Conservation (phyloP, 2,329 filamentous ascomycete species). For the Aspergillus sp. region DNA sequence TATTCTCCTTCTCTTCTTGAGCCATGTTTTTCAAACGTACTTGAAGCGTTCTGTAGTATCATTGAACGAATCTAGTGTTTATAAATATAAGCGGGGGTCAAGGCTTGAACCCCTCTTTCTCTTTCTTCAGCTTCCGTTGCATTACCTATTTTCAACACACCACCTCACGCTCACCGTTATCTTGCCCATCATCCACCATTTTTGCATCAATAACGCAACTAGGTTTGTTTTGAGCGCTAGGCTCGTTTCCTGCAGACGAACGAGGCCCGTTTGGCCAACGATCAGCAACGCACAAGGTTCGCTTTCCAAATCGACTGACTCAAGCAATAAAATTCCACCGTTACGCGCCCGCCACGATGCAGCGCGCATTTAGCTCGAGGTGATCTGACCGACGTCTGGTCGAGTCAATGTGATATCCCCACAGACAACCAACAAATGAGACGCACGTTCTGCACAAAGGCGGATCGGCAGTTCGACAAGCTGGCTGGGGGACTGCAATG, state of each 20-base stretch:
- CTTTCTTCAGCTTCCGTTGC: not conserved
- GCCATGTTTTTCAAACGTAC: not conserved
- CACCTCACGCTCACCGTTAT: not conserved
- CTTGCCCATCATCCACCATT: not conserved
- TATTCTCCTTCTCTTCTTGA: not conserved
- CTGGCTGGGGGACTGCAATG: conserved; percentile 13
- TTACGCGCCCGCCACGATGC: conserved; percentile 24
- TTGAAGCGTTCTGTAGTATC: conserved; percentile 1
- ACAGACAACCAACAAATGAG: conserved; percentile 23
- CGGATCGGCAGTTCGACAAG: conserved; percentile 19
- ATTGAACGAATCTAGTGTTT: not conserved
- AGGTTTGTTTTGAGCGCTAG: not conserved
- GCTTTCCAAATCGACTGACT: not conserved
- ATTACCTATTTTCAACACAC: not conserved
- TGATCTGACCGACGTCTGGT: conserved; percentile 9
- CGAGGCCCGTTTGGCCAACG: conserved; percentile 1
- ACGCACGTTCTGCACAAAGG: conserved; percentile 7
- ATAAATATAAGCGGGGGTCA: not conserved
- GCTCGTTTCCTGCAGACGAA: not conserved
- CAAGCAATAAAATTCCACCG: conserved; percentile 18
- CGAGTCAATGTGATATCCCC: conserved; percentile 23
- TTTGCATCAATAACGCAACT: not conserved
- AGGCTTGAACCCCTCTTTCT: not conserved
- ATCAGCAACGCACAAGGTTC: conserved; percentile 3
- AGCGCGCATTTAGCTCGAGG: conserved; percentile 6